Base-by-base conservation (phyloP, 805 yeast genomes). In the Starmerella kuoi region DNA sequence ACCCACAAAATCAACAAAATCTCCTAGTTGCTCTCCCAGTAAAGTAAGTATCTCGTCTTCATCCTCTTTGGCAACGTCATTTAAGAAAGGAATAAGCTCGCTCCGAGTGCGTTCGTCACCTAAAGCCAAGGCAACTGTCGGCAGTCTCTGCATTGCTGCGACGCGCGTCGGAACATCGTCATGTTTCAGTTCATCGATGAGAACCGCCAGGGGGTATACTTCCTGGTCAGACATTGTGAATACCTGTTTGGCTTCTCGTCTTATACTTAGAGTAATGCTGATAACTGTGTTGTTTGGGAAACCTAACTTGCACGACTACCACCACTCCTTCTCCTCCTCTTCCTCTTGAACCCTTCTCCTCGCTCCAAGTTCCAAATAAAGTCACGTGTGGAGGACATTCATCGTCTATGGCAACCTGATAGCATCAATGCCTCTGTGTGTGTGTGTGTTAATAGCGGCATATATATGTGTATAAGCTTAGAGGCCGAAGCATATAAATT, bases 11-110 rank as follows among this genome's bases (percentile, higher is more conserved):
- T 95, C 94, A 27, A 86, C 76, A 60, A 91, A 88, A 44, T 74
- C 73, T 37, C 94, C 94, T 53, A 91, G 66, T 66, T 87, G 88
- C 53, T 80, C 84, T 3, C 96, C 96, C 49, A 93, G 71, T 18
- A 86, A 88, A 1, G 95, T 84, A 62, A 88, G 79, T 5, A 91
- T 95, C 64, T 91, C 99, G 62, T 91, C 99, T 64, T 91, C 99
- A 60, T 93, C 99, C 55, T 91, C 99, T 51, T 61, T 62, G 11
- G 64, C 61, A 18, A 53, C 62, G 47, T 80, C 87, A 52, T 79
- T 84, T 48, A 91, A 70, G 56, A 88, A 91, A 28, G 97, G 96
- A 41, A 91, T 68, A 57, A 91, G 70, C 60, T 91, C 98, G 36
- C 72, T 72, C 46, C 95, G 71, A 9, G 97, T 82, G 57, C 97